Base-by-base conservation (phyloP, 1,139 yeast genomes). In the Pneumocystis murina region DNA sequence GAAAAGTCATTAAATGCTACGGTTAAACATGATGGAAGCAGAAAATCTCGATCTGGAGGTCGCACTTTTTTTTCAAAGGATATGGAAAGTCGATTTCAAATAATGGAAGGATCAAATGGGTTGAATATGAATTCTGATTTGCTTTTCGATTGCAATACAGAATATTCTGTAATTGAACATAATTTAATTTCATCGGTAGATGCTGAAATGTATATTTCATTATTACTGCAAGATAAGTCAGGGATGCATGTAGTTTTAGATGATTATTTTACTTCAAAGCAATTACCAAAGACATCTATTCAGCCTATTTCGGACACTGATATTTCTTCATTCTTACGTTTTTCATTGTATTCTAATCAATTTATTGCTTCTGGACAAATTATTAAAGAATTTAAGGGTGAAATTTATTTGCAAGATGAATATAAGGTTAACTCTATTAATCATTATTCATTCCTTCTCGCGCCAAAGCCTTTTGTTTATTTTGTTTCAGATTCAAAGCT, bases 401-500 rank as follows among this genome's bases (percentile, higher is more conserved):
- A 87, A 67, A 73, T 90, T 5, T 85, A 84, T 69, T 77, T 81
- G 62, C 84, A 84, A 67, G 78, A 79, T 30, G 82, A 81, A 68
- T 91, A 90, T 72, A 79, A 82, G 41, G 72, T 74, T 7, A 87
- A 88, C 69, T 78, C 82, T 10, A 77, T 84, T 63, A 92, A 91
- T 72, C 95, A 89, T 71, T 91, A 89, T 72, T 75, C 83, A 66
- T 73, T 81, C n/a, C 83, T 90, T 81, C 96, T 96, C 0, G 83
- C 89, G 20, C 84, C 95, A 14, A 90, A 90, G 70, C 92, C 94
- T 1, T 83, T 83, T 64, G 95, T 88, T 0, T 73, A 85, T 69
- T 75, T 81, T 70, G 76, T 80, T 73, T 77, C 84, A 28, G 70
- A 68, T 0, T 63, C 80, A 63, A 85, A 86, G 0, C 69, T 92